A percentile compares a stretch with the other conserved stretches of the same genome.
Conservation (phyloP, 2,329 filamentous ascomycete genomes). For the Colletotrichum caudatum region DNA sequence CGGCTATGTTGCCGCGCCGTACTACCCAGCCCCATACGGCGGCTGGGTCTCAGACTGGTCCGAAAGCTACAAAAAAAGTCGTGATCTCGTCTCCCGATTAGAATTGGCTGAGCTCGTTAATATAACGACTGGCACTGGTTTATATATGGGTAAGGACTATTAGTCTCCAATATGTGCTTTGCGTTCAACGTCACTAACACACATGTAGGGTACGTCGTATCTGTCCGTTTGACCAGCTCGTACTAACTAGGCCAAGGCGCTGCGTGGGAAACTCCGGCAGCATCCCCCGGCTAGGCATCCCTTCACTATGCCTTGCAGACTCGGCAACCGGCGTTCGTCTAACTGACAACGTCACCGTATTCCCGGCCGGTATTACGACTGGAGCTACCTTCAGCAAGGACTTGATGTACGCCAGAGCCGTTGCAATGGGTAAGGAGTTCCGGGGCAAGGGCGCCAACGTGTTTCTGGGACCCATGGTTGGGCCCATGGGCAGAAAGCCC, state of each 20-base stretch:
- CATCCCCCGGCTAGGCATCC: constrained; percentile 77
- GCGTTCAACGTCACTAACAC: constrained; percentile 30
- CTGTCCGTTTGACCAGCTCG: neutral
- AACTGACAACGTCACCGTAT: constrained; percentile 81
- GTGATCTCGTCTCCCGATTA: constrained; percentile 86
- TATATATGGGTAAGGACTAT: constrained; percentile 71
- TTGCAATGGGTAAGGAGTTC: constrained; percentile 77
- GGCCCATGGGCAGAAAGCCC: constrained; percentile 64
- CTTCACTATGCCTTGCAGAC: constrained; percentile 79
- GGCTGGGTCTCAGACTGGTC: constrained; percentile 78
- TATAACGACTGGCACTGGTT: constrained; percentile 77
- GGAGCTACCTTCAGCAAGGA: constrained; percentile 82
- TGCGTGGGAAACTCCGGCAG: constrained; percentile 85
- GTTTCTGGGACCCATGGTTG: constrained; percentile 77
- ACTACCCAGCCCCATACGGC: constrained; percentile 79
- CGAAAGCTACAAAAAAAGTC: constrained; percentile 75
- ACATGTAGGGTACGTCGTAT: constrained; percentile 43
- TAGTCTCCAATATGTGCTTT: neutral
- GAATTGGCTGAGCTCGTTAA: constrained; percentile 86
- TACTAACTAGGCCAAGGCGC: constrained; percentile 54
- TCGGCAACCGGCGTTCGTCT: constrained; percentile 77
- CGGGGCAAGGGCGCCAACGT: constrained; percentile 80
- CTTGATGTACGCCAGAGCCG: constrained; percentile 75
- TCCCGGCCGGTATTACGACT: constrained; percentile 82
- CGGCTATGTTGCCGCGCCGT: constrained; percentile 64